These are phyloP conservation scores for Alectoria sarmentosa DNA, from an alignment of 495 filamentous ascomycete species.

Conservation along the genomic window DNA sequence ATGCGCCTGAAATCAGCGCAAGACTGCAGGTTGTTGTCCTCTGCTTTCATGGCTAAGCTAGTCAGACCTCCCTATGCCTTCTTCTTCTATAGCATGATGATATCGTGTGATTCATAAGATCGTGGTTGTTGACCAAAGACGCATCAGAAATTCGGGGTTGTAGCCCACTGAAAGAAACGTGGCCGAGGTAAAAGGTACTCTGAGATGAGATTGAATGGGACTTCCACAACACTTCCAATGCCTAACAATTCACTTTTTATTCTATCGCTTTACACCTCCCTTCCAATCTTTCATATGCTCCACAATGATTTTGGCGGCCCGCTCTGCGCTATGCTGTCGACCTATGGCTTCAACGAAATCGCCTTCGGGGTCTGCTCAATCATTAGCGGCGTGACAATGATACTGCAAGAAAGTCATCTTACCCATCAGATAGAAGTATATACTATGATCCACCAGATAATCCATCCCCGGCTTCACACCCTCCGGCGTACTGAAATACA, in stretches of 20 bases:
- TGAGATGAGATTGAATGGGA: not conserved
- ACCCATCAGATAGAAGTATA: conserved; percentile 99
- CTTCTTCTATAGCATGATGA: not conserved
- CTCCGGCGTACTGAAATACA: conserved; percentile 91
- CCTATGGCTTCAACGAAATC: conserved; percentile 98
- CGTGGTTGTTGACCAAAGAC: not conserved
- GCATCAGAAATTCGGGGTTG: not conserved
- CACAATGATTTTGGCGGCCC: conserved; percentile 74
- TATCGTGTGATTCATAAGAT: not conserved
- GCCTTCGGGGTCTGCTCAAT: conserved; percentile 71
- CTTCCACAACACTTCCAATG: not conserved
- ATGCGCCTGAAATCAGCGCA: not conserved
- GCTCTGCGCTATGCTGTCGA: conserved; percentile 82
- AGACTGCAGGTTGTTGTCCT: not conserved
- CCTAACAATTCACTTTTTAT: not conserved
- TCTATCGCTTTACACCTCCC: conserved; percentile 37
- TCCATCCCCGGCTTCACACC: conserved; percentile 88
- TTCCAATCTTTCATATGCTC: conserved; percentile 91
- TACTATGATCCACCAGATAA: conserved; percentile 96
- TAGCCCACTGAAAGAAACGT: not conserved
- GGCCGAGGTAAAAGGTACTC: not conserved
- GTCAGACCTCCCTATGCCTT: not conserved
- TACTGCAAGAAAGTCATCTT: conserved; percentile 27
- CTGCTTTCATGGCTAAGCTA: not conserved
- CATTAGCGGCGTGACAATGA: not conserved